Evolutionary conservation across 306 rosid species (phyloP).

Genomic region (Inga leiocalycina): DNA sequence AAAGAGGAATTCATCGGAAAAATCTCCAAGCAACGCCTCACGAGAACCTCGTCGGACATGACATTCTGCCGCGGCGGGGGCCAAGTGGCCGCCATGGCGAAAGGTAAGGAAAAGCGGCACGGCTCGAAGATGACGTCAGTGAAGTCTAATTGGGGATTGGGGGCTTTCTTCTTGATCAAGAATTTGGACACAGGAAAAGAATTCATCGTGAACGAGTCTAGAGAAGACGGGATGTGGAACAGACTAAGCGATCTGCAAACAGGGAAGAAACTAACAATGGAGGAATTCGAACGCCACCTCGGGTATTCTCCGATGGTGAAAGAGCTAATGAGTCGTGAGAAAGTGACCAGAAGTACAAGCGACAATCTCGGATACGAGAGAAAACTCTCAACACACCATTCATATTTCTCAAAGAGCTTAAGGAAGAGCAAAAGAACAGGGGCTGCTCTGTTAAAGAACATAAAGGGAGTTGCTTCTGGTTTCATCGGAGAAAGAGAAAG

Average conservation of each 20-base stretch:
- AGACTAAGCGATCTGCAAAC: conserved; percentile 75
- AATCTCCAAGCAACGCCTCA: conserved; percentile 59
- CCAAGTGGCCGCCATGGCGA: neutral
- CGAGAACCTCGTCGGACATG: conserved; percentile 44
- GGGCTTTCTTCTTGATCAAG: conserved; percentile 73
- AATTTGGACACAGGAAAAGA: conserved; percentile 84
- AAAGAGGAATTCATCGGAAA: conserved; percentile 47
- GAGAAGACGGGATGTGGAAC: conserved; percentile 80
- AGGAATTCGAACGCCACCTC: conserved; percentile 73
- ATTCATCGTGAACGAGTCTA: conserved; percentile 72
- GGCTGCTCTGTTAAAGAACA: conserved; percentile 68
- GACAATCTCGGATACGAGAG: conserved; percentile 22
- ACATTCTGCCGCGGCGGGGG: neutral
- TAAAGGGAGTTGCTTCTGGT: conserved; percentile 68
- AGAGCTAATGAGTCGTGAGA: conserved; percentile 68
- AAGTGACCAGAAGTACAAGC: neutral
- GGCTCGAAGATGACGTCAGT: conserved; percentile 24
- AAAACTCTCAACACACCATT: conserved; percentile 39
- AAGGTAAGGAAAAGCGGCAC: neutral
- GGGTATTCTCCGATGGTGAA: conserved; percentile 71
- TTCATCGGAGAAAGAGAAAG: conserved; percentile 62
- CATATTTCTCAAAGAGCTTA: conserved; percentile 60
- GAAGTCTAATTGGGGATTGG: conserved; percentile 28
- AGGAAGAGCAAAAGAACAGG: conserved; percentile 75
- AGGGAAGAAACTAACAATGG: conserved; percentile 81